Evolutionary conservation across 2,329 filamentous ascomycete genomes (phyloP).

Genomic region (Penicillium sp.): DNA sequence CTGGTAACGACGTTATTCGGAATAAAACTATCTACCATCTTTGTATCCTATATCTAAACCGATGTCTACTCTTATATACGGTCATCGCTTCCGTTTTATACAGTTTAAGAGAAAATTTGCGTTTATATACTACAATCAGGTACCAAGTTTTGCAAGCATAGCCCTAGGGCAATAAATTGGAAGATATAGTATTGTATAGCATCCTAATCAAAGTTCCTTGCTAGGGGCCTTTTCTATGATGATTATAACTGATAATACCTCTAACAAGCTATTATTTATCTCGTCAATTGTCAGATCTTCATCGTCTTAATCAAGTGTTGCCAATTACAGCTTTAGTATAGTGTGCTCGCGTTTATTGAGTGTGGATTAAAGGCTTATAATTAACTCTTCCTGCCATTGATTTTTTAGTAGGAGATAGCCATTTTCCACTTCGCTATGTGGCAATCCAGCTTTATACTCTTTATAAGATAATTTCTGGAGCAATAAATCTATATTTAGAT

Average conservation of each 20-base stretch:
- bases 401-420: constrained; percentile 1
- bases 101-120: neutral
- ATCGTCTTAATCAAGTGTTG: neutral
- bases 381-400: constrained; percentile 1
- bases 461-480: neutral
- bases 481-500: neutral
- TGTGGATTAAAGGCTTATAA: neutral
- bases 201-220: neutral
- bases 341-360: constrained; percentile 1
- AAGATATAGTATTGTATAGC: neutral
- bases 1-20: too few relatives aligned
- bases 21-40: too few relatives aligned
- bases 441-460: neutral
- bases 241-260: neutral
- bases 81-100: neutral
- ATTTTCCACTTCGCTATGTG: neutral
- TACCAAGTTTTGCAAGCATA: neutral
- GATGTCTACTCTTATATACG: too few relatives aligned
- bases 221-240: neutral
- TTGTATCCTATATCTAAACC: too few relatives aligned
- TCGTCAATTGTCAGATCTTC: neutral
- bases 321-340: neutral
- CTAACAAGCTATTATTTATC: neutral
- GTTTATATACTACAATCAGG: neutral
- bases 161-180: neutral